Base-by-base conservation (phyloP, 2,329 filamentous ascomycete genomes). In the Alternaria brassicae region DNA sequence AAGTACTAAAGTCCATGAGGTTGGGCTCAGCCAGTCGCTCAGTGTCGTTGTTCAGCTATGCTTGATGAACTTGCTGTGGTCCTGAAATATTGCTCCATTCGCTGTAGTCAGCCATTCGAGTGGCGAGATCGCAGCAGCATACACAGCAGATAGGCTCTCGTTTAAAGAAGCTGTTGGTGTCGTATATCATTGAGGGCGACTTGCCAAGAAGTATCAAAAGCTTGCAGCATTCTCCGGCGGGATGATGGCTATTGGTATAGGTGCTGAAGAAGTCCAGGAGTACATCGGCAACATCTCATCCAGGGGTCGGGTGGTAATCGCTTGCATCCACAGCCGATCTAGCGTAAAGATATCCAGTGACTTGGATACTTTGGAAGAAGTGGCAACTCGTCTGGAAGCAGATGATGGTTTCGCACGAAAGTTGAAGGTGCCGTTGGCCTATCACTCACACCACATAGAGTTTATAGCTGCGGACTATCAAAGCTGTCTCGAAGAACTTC, bases 281-380 rank as follows among this genome's bases (percentile, higher is more conserved):
- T 65, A 66, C 8, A 41, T 60, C 28, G 12, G 13, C 28, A 28
- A 47, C 15, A 19, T 47, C 17, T 47, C 28, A 23, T 34, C 28
- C 7, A 21, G 21, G 8, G 44, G 44, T 23, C 28, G 15, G 6
- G 44, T 47, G 17, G 28, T 47, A 17, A 32, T 47, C 8, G 60
- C 56, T 3, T 36, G 30, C n/a, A 32, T 56, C 42, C 71, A 72
- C 37, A 61, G 62, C 3, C 72, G 78, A 1, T 48, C 61, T 0
- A 80, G 75, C 39, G 67, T 81, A 1, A 83, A 81, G 0, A 51
- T 82, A 1, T 81, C 80, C 15, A 81, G 81, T 1, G 78, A 82
- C 58, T 47, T 47, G 0, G 70, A 75, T 53, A 76, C 75, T 3
- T 72, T 82, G 12, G 60, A 73, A 0, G 69, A 76, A 50, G 53